Evolutionary conservation across 371 early-diverging fungal genomes (phyloP), one percentile per base, ranked within the genome.

Genomic region (Dinochytrium kinnereticum): DNA sequence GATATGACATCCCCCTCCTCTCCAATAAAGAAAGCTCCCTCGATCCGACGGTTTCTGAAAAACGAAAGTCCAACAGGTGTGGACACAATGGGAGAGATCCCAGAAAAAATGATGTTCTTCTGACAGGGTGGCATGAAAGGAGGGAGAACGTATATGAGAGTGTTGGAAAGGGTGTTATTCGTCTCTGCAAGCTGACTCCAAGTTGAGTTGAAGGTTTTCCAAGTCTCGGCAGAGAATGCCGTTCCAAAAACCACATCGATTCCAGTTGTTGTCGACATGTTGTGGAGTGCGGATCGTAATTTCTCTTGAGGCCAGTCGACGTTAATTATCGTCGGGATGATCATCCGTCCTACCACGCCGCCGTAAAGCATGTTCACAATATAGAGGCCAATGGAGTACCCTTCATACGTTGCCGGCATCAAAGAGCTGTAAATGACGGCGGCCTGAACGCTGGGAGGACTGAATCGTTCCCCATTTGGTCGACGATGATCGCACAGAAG

Each of bases 221-320:
- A 53, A 26, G 7, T 53, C n/a, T 13, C 26, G 5, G 7, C 24
- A 10, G 49, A 44, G n/a, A 53, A n/a, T 5, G 55, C 55, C 55
- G 55, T 53, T 53, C 55, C 55, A 53, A 53, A 53, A 13, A 53
- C 55, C 55, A 53, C 55, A 24, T 53, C 55, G 24, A 53, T 53
- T 53, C 55, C 55, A 26, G 7, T 26, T n/a, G 55, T 44, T 26
- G 26, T 13, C n/a, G 55, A 53, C 26, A 26, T 26, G 55, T 7
- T 53, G n/a, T 15, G 24, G 5, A 53, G 17, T 7, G 26, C n/a
- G 7, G 5, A 5, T 53, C n/a, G 13, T 5, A 53, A 5, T 24
- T 24, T 53, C n/a, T 53, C 17, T 26, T 7, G 24, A n/a, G 55
- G 55, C 55, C 55, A 53, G 26, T 53, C 55, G 5, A 53, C 5